These are phyloP conservation scores for Aspergillus panamensis DNA, from an alignment of 495 filamentous ascomycete species.

Conservation along the genomic window DNA sequence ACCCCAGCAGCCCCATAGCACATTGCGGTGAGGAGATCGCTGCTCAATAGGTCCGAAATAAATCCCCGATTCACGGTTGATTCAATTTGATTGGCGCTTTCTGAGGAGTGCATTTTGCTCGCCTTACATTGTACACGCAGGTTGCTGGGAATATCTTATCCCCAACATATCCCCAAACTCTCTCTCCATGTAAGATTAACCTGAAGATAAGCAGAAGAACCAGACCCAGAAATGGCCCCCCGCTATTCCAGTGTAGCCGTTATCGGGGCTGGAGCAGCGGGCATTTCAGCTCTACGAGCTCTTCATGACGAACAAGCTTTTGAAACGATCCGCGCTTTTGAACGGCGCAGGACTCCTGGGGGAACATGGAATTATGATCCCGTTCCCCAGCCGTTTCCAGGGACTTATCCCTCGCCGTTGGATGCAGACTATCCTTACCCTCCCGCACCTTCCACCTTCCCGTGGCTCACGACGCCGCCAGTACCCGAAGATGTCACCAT, in stretches of 20 bases:
- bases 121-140: neutral
- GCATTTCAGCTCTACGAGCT: slow-evolving; percentile 50
- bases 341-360: slow-evolving; percentile 47
- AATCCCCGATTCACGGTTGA: neutral
- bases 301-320: slow-evolving; percentile 50
- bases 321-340: slow-evolving; percentile 50
- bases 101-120: neutral
- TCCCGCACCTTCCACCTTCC: slow-evolving; percentile 17
- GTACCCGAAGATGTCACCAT: slow-evolving; percentile 23
- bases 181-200: neutral
- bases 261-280: slow-evolving; percentile 52
- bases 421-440: neutral
- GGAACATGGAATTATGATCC: slow-evolving; percentile 45
- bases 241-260: slow-evolving; percentile 43
- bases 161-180: neutral
- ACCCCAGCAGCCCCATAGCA: neutral
- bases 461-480: slow-evolving; percentile 2
- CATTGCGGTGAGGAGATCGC: neutral
- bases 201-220: neutral
- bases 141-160: neutral
- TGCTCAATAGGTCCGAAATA: neutral
- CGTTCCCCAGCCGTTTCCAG: slow-evolving; percentile 7
- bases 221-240: slow-evolving; percentile 18
- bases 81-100: neutral
- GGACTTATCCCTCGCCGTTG: slow-evolving; percentile 1